Base-by-base conservation (phyloP, 2,329 filamentous ascomycete genomes). In the Ceratocystis lukuohia region DNA sequence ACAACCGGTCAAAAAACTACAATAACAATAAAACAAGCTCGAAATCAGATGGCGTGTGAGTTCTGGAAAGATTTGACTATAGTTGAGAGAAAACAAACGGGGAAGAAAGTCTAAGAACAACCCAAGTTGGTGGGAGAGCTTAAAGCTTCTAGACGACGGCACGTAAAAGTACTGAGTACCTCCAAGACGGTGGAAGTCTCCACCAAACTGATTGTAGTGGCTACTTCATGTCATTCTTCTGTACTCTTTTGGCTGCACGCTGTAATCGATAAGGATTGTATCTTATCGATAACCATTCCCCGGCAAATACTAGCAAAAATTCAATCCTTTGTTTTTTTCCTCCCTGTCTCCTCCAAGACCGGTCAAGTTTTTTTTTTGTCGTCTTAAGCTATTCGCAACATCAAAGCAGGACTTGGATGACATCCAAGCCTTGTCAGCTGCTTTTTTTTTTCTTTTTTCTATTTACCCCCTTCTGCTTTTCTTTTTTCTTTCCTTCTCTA, bases 161-260 rank as follows among this genome's bases (percentile, higher is more conserved):
- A 41, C 3, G 37, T 41, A 41, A 41, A 41, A 41, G 37, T 41
- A 41, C 37, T 12, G 10, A 12, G 10, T 41, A 41, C 37, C 10
- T 41, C 37, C 10, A 41, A 41, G 10, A 41, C 56, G 1, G 56
- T 17, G 15, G 5, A 59, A 7, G 5, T 33, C 25, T n/a, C 28
- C n/a, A 20, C 28, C 17, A 25, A 17, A 15, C 28, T 37, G 17
- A 28, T 4, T 37, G 56, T 59, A 59, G 25, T 8, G 8, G 56
- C 56, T 59, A 59, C 56, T 53, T 20, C 48, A 22, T 1, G 5
- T 4, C 5, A 1, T 0, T 22, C 5, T 50, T 50, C 20, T 50
- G 8, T 25, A 53, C 20, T 41, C 10, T 12, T 12, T 41, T 12
- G 37, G 10, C 22, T 53, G 77, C 68, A 69, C 73, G 67, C 76